A percentile compares a stretch with the other conserved stretches of the same genome.
These are phyloP conservation scores for Lepiota venenata DNA, from an alignment of 768 basidiomycete genomes.

Conservation along the genomic window DNA sequence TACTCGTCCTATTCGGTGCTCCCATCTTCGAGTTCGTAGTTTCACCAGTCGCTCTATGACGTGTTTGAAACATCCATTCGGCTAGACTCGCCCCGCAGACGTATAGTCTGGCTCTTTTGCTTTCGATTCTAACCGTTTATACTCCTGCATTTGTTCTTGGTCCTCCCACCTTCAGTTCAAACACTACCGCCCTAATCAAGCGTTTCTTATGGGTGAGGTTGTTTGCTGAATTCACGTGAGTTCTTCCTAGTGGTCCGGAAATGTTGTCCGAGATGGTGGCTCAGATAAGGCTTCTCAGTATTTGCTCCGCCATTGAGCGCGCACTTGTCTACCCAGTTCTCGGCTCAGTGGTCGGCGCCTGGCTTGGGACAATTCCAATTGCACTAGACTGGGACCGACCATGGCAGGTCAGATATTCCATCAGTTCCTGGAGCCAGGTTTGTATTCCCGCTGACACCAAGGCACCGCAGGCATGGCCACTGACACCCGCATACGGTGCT, in stretches of 20 bases:
- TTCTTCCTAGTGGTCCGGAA: conserved; percentile 15
- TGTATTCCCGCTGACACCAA: conserved; percentile 7
- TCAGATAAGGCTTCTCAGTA: conserved; percentile 26
- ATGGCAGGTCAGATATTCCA: conserved; percentile 74
- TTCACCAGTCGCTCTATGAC: not conserved
- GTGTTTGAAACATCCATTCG: conserved; percentile 1
- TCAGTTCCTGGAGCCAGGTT: not conserved
- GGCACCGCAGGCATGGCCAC: conserved; percentile 67
- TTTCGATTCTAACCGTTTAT: conserved; percentile 64
- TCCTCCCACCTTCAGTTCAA: conserved; percentile 43
- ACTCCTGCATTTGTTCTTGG: conserved; percentile 72
- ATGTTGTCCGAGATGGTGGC: conserved; percentile 4
- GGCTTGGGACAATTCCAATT: conserved; percentile 81
- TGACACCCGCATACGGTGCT: conserved; percentile 73
- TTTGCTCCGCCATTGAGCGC: conserved; percentile 67
- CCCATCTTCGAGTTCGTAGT: conserved; percentile 53
- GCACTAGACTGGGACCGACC: conserved; percentile 97
- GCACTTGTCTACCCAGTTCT: conserved; percentile 76
- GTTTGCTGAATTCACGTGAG: conserved; percentile 81
- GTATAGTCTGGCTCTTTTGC: conserved; percentile 61
- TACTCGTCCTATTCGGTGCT: conserved; percentile 73
- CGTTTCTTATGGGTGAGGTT: conserved; percentile 74
- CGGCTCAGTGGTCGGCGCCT: conserved; percentile 71
- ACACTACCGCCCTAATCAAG: conserved; percentile 43
- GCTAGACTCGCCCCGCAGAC: conserved; percentile 44